A percentile compares a stretch with the other conserved stretches of the same genome.
These are phyloP conservation scores for Rhodotorula graminis DNA, from an alignment of 768 basidiomycete genomes.

Conservation along the genomic window DNA sequence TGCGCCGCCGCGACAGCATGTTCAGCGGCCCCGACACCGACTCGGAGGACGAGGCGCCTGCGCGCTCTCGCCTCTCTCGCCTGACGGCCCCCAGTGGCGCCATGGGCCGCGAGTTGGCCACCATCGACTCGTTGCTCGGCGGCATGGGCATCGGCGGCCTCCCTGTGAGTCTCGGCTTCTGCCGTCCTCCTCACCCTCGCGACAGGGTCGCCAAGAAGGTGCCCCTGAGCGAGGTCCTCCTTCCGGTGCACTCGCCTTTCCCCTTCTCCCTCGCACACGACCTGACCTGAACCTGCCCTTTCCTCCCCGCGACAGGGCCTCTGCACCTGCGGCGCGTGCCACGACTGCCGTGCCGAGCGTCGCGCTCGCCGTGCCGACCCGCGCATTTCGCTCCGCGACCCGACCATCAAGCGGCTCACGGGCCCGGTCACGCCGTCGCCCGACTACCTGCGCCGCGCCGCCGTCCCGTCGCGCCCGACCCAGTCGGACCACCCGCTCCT, in stretches of 20 bases:
- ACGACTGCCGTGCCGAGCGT: neutral
- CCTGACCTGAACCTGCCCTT: neutral
- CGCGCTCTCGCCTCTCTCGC: too few species aligned
- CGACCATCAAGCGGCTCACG: neutral
- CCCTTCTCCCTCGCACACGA: neutral
- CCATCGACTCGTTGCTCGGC: neutral
- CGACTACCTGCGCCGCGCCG: constrained; percentile 11
- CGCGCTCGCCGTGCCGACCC: neutral
- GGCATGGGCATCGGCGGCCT: neutral
- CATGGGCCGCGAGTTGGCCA: neutral
- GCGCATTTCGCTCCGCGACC: neutral
- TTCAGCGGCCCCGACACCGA: neutral
- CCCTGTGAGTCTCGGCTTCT: neutral
- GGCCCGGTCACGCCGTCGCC: neutral
- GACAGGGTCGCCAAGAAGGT: neutral
- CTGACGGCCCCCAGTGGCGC: neutral
- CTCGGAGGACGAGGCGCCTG: constrained; percentile 1
- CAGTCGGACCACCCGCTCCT: constrained; percentile 11
- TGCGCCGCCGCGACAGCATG: neutral
- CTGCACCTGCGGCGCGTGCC: neutral
- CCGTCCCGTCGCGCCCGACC: neutral
- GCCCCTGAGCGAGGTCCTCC: neutral
- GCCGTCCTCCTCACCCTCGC: neutral
- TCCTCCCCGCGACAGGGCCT: neutral
- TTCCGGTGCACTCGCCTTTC: neutral